A percentile compares a stretch with the other conserved stretches of the same genome.
These are phyloP conservation scores for Rhodotorula graminis DNA, from an alignment of 768 basidiomycete genomes.

Conservation along the genomic window DNA sequence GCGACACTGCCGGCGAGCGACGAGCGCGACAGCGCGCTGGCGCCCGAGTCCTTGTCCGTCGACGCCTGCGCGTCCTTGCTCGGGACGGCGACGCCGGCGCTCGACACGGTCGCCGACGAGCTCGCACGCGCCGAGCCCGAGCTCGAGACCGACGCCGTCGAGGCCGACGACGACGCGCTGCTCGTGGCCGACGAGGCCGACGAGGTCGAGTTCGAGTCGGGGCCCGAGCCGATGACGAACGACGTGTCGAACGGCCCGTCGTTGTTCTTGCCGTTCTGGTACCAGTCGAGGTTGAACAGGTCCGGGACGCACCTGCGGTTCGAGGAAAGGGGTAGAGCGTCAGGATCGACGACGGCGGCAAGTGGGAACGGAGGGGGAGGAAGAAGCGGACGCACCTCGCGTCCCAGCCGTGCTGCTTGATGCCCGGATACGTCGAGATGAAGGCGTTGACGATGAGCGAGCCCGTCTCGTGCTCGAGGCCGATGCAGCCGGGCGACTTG, in stretches of 20 bases:
- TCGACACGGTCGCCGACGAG: not conserved
- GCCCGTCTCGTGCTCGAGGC: constrained; percentile 78
- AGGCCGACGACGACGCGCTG: not conserved
- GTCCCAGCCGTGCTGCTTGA: constrained; percentile 68
- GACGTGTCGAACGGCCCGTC: not conserved
- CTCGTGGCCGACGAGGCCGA: not conserved
- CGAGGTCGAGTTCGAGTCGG: not conserved
- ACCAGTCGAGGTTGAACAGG: constrained; percentile 15
- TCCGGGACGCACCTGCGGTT: constrained; percentile 21
- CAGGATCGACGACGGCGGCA: not conserved
- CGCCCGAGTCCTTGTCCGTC: not conserved
- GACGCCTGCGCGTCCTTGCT: not conserved
- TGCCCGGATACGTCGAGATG: constrained; percentile 47
- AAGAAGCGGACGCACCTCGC: constrained; percentile 50
- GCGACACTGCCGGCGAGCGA: not conserved
- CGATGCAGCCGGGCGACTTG: constrained; percentile 58
- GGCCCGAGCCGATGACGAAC: constrained; percentile 11
- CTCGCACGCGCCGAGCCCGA: too few species aligned
- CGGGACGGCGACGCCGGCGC: not conserved
- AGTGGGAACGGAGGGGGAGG: not conserved
- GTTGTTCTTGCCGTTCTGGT: constrained; percentile 24
- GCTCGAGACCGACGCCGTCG: not conserved
- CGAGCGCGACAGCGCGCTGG: too few species aligned
- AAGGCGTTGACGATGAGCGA: constrained; percentile 62
- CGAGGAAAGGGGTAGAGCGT: not conserved